These are phyloP conservation scores for Scleroderma bovista DNA, from an alignment of 768 basidiomycete genomes.

Conservation along the genomic window DNA sequence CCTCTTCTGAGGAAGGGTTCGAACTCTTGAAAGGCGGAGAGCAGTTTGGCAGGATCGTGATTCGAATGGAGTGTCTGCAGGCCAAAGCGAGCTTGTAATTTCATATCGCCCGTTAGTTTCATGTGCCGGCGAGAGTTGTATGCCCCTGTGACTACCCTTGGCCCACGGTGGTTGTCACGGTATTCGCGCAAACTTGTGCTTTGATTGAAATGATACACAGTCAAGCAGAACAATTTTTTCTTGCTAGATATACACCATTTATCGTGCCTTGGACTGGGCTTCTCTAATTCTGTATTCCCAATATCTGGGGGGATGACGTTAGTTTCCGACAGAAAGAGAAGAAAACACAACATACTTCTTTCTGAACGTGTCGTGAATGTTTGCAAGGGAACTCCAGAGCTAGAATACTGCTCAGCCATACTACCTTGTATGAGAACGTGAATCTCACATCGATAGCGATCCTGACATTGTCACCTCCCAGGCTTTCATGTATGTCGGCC, in stretches of 20 bases:
- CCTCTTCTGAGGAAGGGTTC: slow-evolving; percentile 64
- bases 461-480: slow-evolving; percentile 41
- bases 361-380: slow-evolving; percentile 67
- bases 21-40: slow-evolving; percentile 54
- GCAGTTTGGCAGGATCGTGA: slow-evolving; percentile 77
- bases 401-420: slow-evolving; percentile 23
- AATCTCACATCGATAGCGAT: slow-evolving; percentile 45
- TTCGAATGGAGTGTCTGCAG: slow-evolving; percentile 35
- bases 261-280: slow-evolving; percentile 27
- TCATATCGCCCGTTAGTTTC: not conserved
- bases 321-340: slow-evolving; percentile 15
- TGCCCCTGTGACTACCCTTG: not conserved
- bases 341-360: slow-evolving; percentile 53
- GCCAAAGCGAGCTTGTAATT: slow-evolving; percentile 21
- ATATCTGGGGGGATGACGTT: slow-evolving; percentile 44
- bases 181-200: no score
- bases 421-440: not conserved
- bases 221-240: not conserved
- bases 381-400: slow-evolving; percentile 68
- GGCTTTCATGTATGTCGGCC: slow-evolving; percentile 66
- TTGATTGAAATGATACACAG: not conserved
- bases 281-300: slow-evolving; percentile 72
- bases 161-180: no score
- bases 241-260: slow-evolving; percentile 7
- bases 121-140: not conserved